phyloP scores from a whole-genome alignment of 805 yeast genomes.

The Nakazawaea ambrosiae region DNA sequence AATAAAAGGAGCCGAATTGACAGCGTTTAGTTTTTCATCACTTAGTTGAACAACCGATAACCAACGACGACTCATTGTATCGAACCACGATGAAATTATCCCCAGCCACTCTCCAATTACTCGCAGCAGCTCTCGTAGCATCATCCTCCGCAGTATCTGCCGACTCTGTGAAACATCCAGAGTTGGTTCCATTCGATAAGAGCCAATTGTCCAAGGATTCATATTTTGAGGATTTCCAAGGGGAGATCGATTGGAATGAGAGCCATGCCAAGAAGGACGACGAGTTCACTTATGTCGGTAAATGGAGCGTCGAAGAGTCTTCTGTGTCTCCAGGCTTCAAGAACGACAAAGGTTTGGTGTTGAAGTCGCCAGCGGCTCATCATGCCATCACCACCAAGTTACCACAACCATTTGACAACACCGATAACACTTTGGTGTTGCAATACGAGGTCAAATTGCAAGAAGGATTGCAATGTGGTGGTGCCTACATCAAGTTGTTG shows the following conservation, averaged over 20 bases:
- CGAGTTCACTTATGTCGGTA: conserved; percentile 57
- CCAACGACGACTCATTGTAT: no score
- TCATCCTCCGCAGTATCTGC: conserved; percentile 1
- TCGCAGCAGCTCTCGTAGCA: conserved; percentile 4
- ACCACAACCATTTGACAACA: conserved; percentile 50
- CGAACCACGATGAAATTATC: conserved; percentile 6
- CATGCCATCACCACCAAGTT: conserved; percentile 73
- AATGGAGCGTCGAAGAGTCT: conserved; percentile 70
- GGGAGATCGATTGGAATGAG: conserved; percentile 45
- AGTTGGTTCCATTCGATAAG: conserved; percentile 29
- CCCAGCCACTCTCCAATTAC: conserved; percentile 5
- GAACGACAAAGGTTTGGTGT: conserved; percentile 71
- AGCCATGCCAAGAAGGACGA: conserved; percentile 50
- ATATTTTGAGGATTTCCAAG: conserved; percentile 61
- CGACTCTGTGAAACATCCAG: conserved; percentile 22
- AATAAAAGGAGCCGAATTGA: no score
- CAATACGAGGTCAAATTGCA: conserved; percentile 89
- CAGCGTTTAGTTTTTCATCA: no score
- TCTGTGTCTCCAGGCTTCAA: conserved; percentile 48
- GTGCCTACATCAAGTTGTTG: conserved; percentile 79
- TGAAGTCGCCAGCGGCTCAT: conserved; percentile 68
- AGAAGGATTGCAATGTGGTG: conserved; percentile 76
- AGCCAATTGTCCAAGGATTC: conserved; percentile 32
- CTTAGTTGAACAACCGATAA: no score
- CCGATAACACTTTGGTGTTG: conserved; percentile 60